Percentiles rank a stretch among this genome's conserved stretches.
Conservation (phyloP, 1,139 yeast species). For the Geotrichum bryndzae region DNA sequence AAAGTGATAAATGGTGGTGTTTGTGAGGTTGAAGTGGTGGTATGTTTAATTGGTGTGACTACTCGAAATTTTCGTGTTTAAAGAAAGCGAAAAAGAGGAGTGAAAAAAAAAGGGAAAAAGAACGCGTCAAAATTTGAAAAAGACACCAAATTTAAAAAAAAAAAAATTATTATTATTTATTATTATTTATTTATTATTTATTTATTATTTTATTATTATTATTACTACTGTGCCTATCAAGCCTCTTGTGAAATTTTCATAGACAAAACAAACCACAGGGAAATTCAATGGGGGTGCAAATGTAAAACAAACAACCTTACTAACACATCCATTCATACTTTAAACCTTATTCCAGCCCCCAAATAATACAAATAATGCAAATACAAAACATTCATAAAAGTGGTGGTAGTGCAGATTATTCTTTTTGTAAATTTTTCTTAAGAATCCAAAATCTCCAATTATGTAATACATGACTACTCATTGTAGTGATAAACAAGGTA, state of each 20-base stretch:
- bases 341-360: not conserved
- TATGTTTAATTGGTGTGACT: not conserved
- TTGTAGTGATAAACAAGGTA: conserved; percentile 72
- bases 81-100: not conserved
- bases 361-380: not conserved
- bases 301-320: too few species aligned
- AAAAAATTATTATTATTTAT: too few species aligned
- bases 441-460: not conserved
- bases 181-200: too few species aligned
- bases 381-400: not conserved
- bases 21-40: not conserved
- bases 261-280: too few species aligned
- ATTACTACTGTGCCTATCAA: too few species aligned
- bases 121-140: too few species aligned
- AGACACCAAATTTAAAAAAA: too few species aligned
- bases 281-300: too few species aligned
- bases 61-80: not conserved
- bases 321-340: not conserved
- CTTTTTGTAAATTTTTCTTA: not conserved
- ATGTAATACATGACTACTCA: conserved; percentile 1
- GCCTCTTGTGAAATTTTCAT: too few species aligned
- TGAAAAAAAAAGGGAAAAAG: not conserved
- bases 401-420: not conserved
- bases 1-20: not conserved
- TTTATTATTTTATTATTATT: too few species aligned